phyloP scores from a whole-genome alignment of 495 filamentous ascomycete species.

The Immersiella caudata region DNA sequence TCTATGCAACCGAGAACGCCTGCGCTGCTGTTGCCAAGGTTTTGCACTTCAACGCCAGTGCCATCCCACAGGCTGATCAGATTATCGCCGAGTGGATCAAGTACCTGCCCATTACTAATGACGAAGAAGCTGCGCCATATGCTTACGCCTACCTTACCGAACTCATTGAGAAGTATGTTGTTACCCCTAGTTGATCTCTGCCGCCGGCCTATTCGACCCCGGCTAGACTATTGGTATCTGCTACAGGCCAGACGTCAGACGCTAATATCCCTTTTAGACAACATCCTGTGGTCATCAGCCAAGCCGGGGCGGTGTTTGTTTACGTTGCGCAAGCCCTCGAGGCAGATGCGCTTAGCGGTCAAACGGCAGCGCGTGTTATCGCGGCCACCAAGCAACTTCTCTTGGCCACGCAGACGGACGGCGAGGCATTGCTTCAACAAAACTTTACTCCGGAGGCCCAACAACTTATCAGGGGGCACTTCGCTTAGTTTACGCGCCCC shows the following conservation, averaged over 20 bases:
- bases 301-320: constrained; percentile 77
- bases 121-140: constrained; percentile 97
- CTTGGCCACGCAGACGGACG: constrained; percentile 67
- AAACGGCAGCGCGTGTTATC: constrained; percentile 73
- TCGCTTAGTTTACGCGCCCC: constrained; percentile 49
- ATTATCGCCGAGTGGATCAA: constrained; percentile 81
- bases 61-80: constrained; percentile 71
- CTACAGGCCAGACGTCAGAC: constrained; percentile 13
- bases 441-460: constrained; percentile 75
- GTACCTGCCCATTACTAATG: constrained; percentile 87
- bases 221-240: too few species aligned
- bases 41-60: constrained; percentile 78
- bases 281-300: constrained; percentile 77
- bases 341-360: constrained; percentile 83
- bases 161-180: constrained; percentile 88
- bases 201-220: too few species aligned
- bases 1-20: constrained; percentile 96
- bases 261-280: constrained; percentile 57
- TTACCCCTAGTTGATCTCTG: constrained; percentile 2
- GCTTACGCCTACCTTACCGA: constrained; percentile 90
- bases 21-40: constrained; percentile 97
- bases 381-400: constrained; percentile 74
- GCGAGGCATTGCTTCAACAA: constrained; percentile 63
- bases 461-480: constrained; percentile 71
- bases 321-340: constrained; percentile 86